phyloP scores from a whole-genome alignment of 2,329 filamentous ascomycete species.

The Fusarium sp. region DNA sequence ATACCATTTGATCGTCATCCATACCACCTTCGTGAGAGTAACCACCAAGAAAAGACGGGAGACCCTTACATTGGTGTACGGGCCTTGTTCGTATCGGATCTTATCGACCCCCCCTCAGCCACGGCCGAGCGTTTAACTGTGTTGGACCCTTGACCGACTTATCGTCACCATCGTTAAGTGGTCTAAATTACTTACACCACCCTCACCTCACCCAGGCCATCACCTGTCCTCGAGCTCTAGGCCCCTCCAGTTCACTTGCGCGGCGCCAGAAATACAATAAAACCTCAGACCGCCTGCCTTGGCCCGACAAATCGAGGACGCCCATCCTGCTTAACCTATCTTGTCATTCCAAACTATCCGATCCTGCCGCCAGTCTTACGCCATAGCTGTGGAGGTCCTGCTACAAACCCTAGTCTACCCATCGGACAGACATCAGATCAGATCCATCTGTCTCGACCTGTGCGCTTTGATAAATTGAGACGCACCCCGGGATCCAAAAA shows the following conservation, averaged over 20 bases:
- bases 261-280: slow-evolving; percentile 41
- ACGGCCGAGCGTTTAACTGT: slow-evolving; percentile 15
- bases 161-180: slow-evolving; percentile 23
- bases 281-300: slow-evolving; percentile 44
- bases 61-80: slow-evolving; percentile 35
- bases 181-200: slow-evolving; percentile 35
- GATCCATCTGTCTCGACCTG: slow-evolving; percentile 6
- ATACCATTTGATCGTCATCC: slow-evolving; percentile 31
- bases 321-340: slow-evolving; percentile 29
- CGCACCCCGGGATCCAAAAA: slow-evolving; percentile 15
- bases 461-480: slow-evolving; percentile 28
- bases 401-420: not conserved
- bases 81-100: slow-evolving; percentile 30
- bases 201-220: slow-evolving; percentile 10
- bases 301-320: slow-evolving; percentile 23
- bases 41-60: slow-evolving; percentile 18
- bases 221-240: slow-evolving; percentile 35
- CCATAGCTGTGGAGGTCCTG: slow-evolving; percentile 18
- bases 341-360: slow-evolving; percentile 29
- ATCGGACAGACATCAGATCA: slow-evolving; percentile 5
- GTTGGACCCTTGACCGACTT: slow-evolving; percentile 32
- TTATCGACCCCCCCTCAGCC: slow-evolving; percentile 15
- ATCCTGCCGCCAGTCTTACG: slow-evolving; percentile 31
- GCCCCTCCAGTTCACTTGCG: slow-evolving; percentile 31
- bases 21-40: slow-evolving; percentile 29